These are phyloP conservation scores for Jacaranda mimosifolia DNA, from an alignment of 257 asterid species.

Conservation along the genomic window DNA sequence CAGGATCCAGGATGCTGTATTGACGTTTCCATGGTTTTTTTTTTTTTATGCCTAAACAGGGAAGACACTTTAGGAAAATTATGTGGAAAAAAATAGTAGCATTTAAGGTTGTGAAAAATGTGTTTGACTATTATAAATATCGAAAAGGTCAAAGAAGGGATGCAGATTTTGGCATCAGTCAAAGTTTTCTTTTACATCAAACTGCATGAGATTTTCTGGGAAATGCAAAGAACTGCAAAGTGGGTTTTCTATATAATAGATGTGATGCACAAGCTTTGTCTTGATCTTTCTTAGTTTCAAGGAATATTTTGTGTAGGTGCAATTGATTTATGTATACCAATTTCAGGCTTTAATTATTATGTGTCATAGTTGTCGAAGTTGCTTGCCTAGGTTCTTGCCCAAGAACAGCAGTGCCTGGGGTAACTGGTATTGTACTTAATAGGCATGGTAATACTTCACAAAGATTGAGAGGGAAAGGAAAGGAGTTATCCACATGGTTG, in stretches of 20 bases:
- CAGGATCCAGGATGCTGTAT: not conserved
- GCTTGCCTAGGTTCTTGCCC: slow-evolving; percentile 8
- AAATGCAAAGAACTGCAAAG: not conserved
- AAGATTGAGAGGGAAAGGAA: not conserved
- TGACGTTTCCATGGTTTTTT: not conserved
- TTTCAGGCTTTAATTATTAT: slow-evolving; percentile 16
- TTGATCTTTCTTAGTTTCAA: not conserved
- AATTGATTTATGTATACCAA: not conserved
- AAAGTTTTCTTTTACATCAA: not conserved
- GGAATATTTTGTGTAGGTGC: slow-evolving; percentile 13
- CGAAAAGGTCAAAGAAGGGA: slow-evolving; percentile 14
- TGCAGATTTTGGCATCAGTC: slow-evolving; percentile 20
- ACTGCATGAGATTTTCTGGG: not conserved
- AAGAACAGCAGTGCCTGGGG: not conserved
- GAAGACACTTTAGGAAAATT: not conserved
- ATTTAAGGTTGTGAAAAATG: slow-evolving; percentile 17
- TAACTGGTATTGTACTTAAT: not conserved
- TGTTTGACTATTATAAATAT: slow-evolving; percentile 2
- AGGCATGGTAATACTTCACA: not conserved
- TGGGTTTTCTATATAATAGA: slow-evolving; percentile 2
- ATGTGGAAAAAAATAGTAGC: not conserved
- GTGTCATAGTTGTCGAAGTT: not conserved
- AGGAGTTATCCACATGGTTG: not conserved
- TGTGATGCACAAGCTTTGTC: not conserved
- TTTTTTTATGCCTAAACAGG: not conserved